Conservation (phyloP, 768 basidiomycete species). For the Harrya chromipes region DNA sequence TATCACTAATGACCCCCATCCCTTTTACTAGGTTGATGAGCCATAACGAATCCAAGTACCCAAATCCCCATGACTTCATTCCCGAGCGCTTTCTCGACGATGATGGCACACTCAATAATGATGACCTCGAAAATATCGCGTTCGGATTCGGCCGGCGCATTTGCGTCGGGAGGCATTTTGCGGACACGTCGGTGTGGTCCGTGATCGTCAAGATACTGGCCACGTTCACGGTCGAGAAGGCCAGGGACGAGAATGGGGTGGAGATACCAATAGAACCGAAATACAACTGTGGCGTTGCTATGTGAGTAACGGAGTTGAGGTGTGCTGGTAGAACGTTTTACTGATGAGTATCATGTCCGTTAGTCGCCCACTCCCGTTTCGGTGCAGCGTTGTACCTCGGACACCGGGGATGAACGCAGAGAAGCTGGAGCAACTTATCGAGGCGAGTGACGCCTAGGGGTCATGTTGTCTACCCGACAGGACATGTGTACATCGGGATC, state of each 20-base stretch:
- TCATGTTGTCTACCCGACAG: not conserved
- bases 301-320: conserved; percentile 8
- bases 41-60: conserved; percentile 32
- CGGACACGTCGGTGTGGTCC: conserved; percentile 23
- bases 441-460: conserved; percentile 11
- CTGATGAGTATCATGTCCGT: not conserved
- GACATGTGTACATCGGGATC: too few relatives aligned
- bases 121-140: conserved; percentile 9
- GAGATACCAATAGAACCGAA: conserved; percentile 19
- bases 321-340: not conserved
- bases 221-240: conserved; percentile 14
- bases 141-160: conserved; percentile 32
- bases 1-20: not conserved
- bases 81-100: conserved; percentile 41
- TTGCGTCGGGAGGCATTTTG: conserved; percentile 29
- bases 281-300: not conserved
- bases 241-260: conserved; percentile 16
- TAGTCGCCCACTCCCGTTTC: conserved; percentile 15
- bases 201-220: conserved; percentile 19
- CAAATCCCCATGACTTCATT: conserved; percentile 35
- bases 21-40: conserved; percentile 20
- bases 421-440: conserved; percentile 10
- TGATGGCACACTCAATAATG: conserved; percentile 16
- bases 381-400: conserved; percentile 13
- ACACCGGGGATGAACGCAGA: conserved; percentile 5